Percentiles rank a stretch among this genome's conserved stretches.
Evolutionary conservation across 441 rosid species (phyloP).

Genomic region (Rhodomyrtus psidioides): DNA sequence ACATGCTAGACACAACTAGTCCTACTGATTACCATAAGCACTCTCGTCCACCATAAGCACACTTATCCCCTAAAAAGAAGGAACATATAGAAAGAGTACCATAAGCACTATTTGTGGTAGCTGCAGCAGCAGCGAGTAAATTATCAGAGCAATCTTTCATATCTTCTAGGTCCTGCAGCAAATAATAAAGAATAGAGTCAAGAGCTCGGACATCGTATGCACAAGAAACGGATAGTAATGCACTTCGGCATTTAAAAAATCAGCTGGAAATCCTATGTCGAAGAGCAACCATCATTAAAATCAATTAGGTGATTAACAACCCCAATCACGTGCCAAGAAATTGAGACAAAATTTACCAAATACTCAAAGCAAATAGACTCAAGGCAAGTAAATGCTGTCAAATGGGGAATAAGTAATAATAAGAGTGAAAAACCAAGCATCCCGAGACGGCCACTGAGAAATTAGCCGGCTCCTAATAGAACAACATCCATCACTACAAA

Average conservation of each 20-base stretch:
- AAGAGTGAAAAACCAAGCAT: background rate
- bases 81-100: slow-evolving; percentile 19
- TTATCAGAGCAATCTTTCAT: slow-evolving; percentile 69
- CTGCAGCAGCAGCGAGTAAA: slow-evolving; percentile 68
- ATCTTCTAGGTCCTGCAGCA: slow-evolving; percentile 45
- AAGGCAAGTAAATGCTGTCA: background rate
- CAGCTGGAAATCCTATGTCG: background rate
- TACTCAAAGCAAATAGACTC: background rate
- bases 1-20: background rate
- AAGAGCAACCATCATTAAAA: background rate
- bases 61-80: background rate
- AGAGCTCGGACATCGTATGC: background rate
- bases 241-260: background rate
- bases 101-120: slow-evolving; percentile 49
- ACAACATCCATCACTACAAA: background rate
- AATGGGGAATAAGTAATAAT: background rate
- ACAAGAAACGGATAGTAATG: background rate
- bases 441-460: background rate
- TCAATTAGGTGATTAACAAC: background rate
- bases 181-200: background rate
- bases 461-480: background rate
- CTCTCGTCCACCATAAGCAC: background rate
- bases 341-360: background rate
- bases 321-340: background rate
- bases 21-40: background rate